These are phyloP conservation scores for Forsythia viridissima DNA, from an alignment of 257 asterid species.

Conservation along the genomic window DNA sequence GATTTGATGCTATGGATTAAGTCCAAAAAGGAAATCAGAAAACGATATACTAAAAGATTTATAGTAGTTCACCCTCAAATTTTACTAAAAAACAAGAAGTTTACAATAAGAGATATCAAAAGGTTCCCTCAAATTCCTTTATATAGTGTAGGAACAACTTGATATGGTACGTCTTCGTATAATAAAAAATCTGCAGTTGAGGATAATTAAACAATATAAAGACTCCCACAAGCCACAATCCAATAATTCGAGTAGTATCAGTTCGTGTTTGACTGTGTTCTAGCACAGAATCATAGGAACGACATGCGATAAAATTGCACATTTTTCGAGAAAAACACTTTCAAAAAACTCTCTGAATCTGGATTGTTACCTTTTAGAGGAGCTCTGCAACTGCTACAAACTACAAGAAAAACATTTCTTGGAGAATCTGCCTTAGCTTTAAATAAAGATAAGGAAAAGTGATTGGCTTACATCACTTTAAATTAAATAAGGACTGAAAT, in stretches of 20 bases:
- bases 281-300: not conserved
- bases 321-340: not conserved
- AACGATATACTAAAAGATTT: not conserved
- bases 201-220: not conserved
- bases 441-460: slow-evolving; percentile 20
- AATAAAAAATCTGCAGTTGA: not conserved
- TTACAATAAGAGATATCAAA: not conserved
- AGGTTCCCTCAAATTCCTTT: not conserved
- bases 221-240: not conserved
- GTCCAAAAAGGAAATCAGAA: no score
- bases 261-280: not conserved
- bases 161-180: no score
- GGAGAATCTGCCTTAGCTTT: slow-evolving; percentile 26
- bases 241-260: not conserved
- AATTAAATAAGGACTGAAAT: not conserved
- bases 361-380: slow-evolving; percentile 5
- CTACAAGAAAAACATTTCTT: slow-evolving; percentile 8
- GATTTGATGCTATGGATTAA: no score
- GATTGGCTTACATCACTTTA: not conserved
- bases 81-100: no score
- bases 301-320: not conserved
- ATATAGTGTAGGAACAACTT: not conserved
- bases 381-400: slow-evolving; percentile 1
- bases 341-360: not conserved
- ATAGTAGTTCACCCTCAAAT: not conserved